Percentiles rank a stretch among this genome's conserved stretches.
Evolutionary conservation across 2,329 filamentous ascomycete genomes (phyloP).

Genomic region (Venturiaceae sp.): DNA sequence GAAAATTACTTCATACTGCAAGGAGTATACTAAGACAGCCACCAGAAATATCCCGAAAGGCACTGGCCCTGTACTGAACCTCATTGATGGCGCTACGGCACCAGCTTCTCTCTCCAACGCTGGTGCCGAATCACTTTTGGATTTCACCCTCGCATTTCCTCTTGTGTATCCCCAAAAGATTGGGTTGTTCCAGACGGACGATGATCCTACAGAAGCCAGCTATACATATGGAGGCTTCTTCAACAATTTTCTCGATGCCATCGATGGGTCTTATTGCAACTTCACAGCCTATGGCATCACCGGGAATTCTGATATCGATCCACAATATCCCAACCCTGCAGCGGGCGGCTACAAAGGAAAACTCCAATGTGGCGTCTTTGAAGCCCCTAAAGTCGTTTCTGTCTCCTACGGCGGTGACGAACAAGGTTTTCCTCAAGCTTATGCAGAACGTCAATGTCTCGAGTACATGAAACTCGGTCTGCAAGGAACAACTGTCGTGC

Average conservation of each 20-base stretch:
- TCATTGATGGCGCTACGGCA: background rate
- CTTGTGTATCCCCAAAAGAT: background rate
- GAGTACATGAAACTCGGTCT: slow-evolving; percentile 40
- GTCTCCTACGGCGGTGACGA: background rate
- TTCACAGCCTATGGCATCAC: background rate
- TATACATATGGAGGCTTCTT: background rate
- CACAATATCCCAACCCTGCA: background rate
- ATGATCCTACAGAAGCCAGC: background rate
- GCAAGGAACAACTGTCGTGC: slow-evolving; percentile 38
- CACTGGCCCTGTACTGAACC: background rate
- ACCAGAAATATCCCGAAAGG: background rate
- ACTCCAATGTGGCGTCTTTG: background rate
- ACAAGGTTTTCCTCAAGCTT: background rate
- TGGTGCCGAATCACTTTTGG: background rate
- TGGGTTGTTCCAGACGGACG: background rate
- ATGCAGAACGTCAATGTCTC: slow-evolving; percentile 22
- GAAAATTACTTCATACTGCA: too few species aligned
- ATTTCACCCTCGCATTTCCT: background rate
- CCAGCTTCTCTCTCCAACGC: background rate
- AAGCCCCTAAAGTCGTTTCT: background rate
- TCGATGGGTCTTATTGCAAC: background rate
- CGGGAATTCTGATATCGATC: background rate
- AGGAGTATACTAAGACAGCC: too few species aligned
- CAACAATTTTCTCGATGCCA: background rate
- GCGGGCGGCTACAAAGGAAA: background rate